Evolutionary conservation across 805 yeast genomes (phyloP).

Genomic region (Yarrowia sp.): DNA sequence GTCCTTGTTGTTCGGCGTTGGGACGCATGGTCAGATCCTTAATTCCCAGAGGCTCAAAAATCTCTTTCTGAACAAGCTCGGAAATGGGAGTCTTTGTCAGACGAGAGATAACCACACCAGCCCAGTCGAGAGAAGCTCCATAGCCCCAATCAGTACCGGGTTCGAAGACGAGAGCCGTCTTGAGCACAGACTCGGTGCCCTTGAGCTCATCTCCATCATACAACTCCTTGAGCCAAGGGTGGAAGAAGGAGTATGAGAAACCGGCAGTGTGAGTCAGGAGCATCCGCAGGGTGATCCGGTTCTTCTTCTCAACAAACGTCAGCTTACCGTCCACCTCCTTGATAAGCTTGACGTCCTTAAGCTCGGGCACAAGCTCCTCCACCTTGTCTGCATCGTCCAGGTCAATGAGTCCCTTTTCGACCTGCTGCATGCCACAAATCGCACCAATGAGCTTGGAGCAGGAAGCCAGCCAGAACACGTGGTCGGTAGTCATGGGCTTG

Average conservation of each 20-base stretch:
- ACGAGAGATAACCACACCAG: conserved; percentile 39
- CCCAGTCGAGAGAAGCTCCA: conserved; percentile 44
- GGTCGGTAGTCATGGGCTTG: conserved; percentile 33
- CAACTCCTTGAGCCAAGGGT: conserved; percentile 30
- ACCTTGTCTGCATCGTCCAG: conserved; percentile 40
- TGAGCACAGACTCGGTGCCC: conserved; percentile 31
- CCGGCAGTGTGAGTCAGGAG: conserved; percentile 45
- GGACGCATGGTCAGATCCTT: conserved; percentile 37
- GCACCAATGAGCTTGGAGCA: conserved; percentile 40
- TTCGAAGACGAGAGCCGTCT: conserved; percentile 39
- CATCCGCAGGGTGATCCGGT: conserved; percentile 40
- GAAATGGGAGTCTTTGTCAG: conserved; percentile 36
- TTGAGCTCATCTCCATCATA: conserved; percentile 27
- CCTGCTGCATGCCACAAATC: conserved; percentile 39
- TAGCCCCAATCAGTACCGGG: conserved; percentile 44
- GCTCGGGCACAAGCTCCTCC: conserved; percentile 39
- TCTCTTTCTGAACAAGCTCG: conserved; percentile 33
- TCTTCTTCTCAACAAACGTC: conserved; percentile 33
- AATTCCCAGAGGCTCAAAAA: conserved; percentile 38
- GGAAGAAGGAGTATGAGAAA: conserved; percentile 41
- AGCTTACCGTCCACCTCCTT: conserved; percentile 33
- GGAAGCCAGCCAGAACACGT: conserved; percentile 39
- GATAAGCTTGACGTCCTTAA: conserved; percentile 32
- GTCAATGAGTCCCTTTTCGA: conserved; percentile 39
- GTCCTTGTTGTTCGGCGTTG: conserved; percentile 29